These are phyloP conservation scores for Verticillium nubilum DNA, from an alignment of 2,329 filamentous ascomycete genomes.

Conservation along the genomic window DNA sequence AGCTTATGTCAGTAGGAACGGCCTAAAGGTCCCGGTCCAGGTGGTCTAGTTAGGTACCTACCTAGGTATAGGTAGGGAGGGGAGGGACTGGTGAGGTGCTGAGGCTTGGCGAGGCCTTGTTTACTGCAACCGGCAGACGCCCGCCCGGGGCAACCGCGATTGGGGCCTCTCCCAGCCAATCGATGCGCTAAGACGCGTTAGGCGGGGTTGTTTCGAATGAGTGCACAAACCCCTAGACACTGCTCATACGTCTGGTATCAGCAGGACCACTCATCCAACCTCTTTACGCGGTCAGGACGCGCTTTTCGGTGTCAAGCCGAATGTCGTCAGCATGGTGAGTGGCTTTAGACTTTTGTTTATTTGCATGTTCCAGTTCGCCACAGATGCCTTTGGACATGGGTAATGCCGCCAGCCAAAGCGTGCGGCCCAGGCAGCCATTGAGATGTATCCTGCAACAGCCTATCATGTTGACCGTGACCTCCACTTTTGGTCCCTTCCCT, in stretches of 20 bases:
- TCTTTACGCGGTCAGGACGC: slow-evolving; percentile 14
- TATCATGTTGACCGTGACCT: not conserved
- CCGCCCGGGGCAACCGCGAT: slow-evolving; percentile 3
- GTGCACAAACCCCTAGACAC: not conserved
- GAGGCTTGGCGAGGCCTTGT: slow-evolving; percentile 2
- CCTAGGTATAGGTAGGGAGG: not conserved
- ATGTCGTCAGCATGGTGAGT: slow-evolving; percentile 7
- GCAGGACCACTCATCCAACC: not conserved
- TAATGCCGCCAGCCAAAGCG: not conserved
- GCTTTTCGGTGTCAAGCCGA: not conserved
- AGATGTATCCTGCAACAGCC: not conserved
- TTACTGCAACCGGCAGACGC: slow-evolving; percentile 1
- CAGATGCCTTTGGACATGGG: not conserved
- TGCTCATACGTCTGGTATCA: too few relatives aligned
- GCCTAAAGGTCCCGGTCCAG: not conserved
- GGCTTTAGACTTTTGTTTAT: not conserved
- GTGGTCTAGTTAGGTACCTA: too few relatives aligned
- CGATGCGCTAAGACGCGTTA: not conserved
- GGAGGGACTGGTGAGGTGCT: not conserved
- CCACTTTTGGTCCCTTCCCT: not conserved
- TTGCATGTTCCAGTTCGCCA: not conserved
- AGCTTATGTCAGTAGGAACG: not conserved
- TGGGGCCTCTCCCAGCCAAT: slow-evolving; percentile 7
- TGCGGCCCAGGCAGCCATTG: not conserved
- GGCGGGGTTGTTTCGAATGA: not conserved